A percentile compares a stretch with the other conserved stretches of the same genome.
Evolutionary conservation across 257 asterid genomes (phyloP).

Genomic region (Haberlea rhodopensis): DNA sequence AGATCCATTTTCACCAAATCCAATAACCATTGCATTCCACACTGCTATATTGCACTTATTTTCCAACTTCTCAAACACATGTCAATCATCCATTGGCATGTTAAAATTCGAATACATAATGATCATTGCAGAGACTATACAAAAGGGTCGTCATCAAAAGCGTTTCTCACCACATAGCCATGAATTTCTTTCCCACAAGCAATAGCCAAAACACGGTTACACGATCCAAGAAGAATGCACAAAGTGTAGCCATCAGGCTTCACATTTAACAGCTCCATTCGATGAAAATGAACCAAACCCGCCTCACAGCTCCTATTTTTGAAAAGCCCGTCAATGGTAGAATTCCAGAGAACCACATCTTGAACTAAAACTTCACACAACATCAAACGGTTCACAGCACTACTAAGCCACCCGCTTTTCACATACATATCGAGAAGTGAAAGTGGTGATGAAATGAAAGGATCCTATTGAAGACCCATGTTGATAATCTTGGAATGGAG

Average conservation of each 20-base stretch:
- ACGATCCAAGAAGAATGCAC: conserved; percentile 67
- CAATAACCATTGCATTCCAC: conserved; percentile 76
- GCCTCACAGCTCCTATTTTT: conserved; percentile 43
- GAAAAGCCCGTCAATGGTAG: conserved; percentile 65
- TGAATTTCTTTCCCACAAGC: conserved; percentile 57
- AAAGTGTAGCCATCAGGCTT: conserved; percentile 75
- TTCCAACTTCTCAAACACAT: conserved; percentile 45
- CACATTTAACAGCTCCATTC: conserved; percentile 56
- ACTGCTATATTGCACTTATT: conserved; percentile 42
- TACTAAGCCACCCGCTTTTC: conserved; percentile 48
- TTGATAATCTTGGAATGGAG: conserved; percentile 57
- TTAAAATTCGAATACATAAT: conserved; percentile 52
- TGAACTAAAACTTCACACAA: conserved; percentile 35
- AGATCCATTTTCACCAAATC: conserved; percentile 57
- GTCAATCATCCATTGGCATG: conserved; percentile 62
- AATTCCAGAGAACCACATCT: conserved; percentile 81
- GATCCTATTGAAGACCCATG: conserved; percentile 59
- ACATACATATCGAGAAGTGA: conserved; percentile 69
- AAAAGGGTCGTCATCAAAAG: conserved; percentile 51
- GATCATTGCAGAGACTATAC: conserved; percentile 62
- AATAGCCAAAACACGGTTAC: conserved; percentile 25
- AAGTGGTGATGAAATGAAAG: conserved; percentile 56
- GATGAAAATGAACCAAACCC: conserved; percentile 43
- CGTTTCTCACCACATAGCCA: conserved; percentile 54
- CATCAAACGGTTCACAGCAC: conserved; percentile 65